Conservation (phyloP, 768 basidiomycete species). For the Macrolepiota fuliginosa region DNA sequence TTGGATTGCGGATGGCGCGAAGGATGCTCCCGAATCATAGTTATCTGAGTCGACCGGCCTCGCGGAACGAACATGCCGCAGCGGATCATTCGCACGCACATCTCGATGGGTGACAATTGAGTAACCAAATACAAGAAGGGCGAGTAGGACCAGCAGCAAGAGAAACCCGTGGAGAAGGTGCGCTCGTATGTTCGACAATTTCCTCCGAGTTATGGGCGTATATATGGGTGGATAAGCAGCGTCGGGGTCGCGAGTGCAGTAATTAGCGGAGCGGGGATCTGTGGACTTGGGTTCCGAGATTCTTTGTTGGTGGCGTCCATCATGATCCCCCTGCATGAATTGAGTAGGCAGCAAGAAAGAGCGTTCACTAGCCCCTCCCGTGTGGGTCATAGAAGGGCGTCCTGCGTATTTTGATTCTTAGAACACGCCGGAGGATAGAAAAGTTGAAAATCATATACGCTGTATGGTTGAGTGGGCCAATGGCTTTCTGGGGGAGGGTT, state of each 20-base stretch:
- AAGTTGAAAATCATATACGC: background rate
- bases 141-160: background rate
- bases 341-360: background rate
- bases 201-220: background rate
- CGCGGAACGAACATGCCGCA: background rate
- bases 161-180: background rate
- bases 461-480: background rate
- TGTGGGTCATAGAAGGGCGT: background rate
- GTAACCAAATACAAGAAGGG: background rate
- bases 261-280: no score
- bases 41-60: background rate
- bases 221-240: background rate
- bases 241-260: background rate
- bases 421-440: background rate
- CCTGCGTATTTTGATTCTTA: background rate
- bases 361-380: background rate
- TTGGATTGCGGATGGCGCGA: slow-evolving; percentile 10
- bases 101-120: background rate
- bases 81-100: background rate
- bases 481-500: no score
- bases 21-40: slow-evolving; percentile 6
- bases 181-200: background rate
- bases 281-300: background rate
- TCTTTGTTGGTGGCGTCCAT: background rate
- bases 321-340: background rate